phyloP scores from a whole-genome alignment of 495 filamentous ascomycete species.

The Aspergillus sparsus region DNA sequence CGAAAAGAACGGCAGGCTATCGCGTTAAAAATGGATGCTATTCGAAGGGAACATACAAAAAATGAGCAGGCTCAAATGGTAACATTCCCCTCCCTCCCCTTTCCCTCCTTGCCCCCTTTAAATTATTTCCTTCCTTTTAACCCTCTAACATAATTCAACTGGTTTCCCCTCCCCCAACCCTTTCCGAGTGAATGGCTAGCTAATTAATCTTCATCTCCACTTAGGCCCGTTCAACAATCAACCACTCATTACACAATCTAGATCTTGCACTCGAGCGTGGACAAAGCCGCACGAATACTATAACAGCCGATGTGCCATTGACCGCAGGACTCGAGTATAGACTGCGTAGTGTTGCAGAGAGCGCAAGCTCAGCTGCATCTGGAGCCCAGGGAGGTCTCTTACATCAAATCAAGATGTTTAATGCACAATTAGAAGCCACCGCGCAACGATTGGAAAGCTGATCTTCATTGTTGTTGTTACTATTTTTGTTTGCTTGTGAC shows the following conservation, averaged over 20 bases:
- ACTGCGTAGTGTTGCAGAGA: slow-evolving; percentile 44
- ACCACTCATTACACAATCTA: slow-evolving; percentile 48
- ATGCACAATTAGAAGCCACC: slow-evolving; percentile 45
- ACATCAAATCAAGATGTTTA: slow-evolving; percentile 45
- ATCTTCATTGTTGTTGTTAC: not conserved
- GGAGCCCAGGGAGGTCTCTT: slow-evolving; percentile 45
- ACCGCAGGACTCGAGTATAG: slow-evolving; percentile 45
- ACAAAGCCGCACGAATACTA: slow-evolving; percentile 29
- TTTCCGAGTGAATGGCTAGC: no score
- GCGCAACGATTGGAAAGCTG: slow-evolving; percentile 36
- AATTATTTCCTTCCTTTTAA: not conserved
- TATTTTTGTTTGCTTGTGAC: slow-evolving; percentile 8
- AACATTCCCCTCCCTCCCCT: slow-evolving; percentile 12
- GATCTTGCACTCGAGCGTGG: slow-evolving; percentile 49
- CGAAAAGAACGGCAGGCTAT: slow-evolving; percentile 66
- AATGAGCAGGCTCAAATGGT: slow-evolving; percentile 44
- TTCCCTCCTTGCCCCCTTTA: not conserved
- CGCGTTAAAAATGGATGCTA: slow-evolving; percentile 67
- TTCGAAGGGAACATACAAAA: slow-evolving; percentile 58
- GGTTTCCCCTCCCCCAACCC: no score
- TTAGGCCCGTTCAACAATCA: slow-evolving; percentile 45
- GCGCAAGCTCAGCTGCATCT: slow-evolving; percentile 42
- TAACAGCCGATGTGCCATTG: slow-evolving; percentile 25
- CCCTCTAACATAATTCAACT: slow-evolving; percentile 14
- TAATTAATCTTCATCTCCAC: no score